Evolutionary conservation across 1,284 basidiomycete genomes (phyloP).

Genomic region (Cutaneotrichosporon arboriforme): DNA sequence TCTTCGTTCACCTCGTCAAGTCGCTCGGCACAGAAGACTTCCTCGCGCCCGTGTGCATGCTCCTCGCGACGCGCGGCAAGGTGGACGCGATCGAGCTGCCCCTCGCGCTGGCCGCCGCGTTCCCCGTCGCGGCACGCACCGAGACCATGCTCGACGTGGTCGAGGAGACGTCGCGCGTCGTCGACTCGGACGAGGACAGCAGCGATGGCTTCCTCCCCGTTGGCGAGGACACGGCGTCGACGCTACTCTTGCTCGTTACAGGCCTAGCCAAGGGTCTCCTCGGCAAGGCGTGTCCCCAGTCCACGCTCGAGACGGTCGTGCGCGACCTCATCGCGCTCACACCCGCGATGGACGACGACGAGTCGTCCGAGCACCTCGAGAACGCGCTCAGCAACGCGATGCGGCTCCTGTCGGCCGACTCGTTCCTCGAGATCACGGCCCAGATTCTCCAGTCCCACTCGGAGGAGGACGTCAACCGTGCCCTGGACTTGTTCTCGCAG

Average conservation of each 20-base stretch:
- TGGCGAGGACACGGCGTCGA: constrained; percentile 5
- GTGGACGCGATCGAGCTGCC: constrained; percentile 51
- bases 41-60: constrained; percentile 75
- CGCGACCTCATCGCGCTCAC: constrained; percentile 35
- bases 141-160: constrained; percentile 64
- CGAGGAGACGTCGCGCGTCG: constrained; percentile 60
- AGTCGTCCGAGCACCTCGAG: constrained; percentile 10
- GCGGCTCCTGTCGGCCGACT: constrained; percentile 54
- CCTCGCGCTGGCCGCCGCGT: constrained; percentile 57
- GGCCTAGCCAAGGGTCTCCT: constrained; percentile 27
- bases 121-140: constrained; percentile 54
- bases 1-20: constrained; percentile 86
- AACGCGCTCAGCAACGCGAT: constrained; percentile 40
- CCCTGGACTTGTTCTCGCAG: constrained; percentile 56
- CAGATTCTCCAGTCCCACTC: constrained; percentile 32
- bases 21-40: constrained; percentile 77
- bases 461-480: constrained; percentile 31
- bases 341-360: constrained; percentile 18
- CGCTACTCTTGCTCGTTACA: constrained; percentile 58
- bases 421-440: constrained; percentile 52
- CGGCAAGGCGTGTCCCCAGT: constrained; percentile 34
- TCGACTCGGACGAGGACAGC: constrained; percentile 38
- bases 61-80: constrained; percentile 67
- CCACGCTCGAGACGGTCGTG: constrained; percentile 32
- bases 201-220: constrained; percentile 12